Evolutionary conservation across 495 filamentous ascomycete genomes (phyloP), one percentile per base, ranked within the genome.

Genomic region (Trichoderma orchidacearum): DNA sequence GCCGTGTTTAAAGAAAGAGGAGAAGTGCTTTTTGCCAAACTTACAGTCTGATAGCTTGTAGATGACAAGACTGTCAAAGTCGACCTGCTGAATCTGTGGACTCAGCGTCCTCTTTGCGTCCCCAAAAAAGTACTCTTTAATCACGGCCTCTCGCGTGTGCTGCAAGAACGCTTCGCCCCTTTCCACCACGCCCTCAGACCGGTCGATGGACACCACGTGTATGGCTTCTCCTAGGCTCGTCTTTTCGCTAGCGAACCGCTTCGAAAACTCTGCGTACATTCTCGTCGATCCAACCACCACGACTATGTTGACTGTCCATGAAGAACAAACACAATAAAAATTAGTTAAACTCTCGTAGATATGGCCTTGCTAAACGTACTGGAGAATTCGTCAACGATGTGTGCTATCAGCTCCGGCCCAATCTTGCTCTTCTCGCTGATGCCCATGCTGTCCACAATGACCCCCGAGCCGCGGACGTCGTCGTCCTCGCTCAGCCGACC

Each of bases 51-150:
- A 57, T 1, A 63, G 35, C 48, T 58, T 69, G 53, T 69, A 96
- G 35, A 98, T 77, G 2, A 75, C 75, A 18, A 95, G 65, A 4
- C 85, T 77, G 55, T 80, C 74, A 62, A 90, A 94, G 57, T 86
- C 80, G 9, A 92, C 76, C 50, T 84, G 83, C 62, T 91, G 85
- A 0, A 87, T 90, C 60, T 88, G 86, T 0, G 93, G 93, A 25
- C 85, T 94, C 3, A 99, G 74, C 0, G 89, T 88, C 54, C 82
- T 76, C 60, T 83, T 85, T 0, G 76, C 59, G 58, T 85, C 84
- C 3, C 93, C 93, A 67, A 96, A 97, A 75, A 97, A 99, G 68
- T 97, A 99, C 56, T 90, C 82, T 55, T 84, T 84, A 17, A 96
- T 90, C 30, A 85, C 81, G 0, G 83, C 81, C 58, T 92, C 86